Base-by-base conservation (phyloP, 2,329 filamentous ascomycete species). In the Colletotrichum salicis region DNA sequence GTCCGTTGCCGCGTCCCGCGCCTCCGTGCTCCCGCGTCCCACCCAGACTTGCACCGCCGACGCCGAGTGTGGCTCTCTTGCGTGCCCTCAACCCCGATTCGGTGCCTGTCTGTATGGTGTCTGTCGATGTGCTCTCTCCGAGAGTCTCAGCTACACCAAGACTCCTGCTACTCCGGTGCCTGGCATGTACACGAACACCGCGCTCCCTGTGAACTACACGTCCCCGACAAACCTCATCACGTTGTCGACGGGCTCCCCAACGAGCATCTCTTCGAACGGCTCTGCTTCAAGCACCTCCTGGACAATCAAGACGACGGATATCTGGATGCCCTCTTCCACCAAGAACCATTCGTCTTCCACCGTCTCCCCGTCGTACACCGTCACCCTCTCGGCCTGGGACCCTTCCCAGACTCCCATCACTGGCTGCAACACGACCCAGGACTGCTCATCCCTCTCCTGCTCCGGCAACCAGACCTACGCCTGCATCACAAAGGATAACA, bases 121-220 rank as follows among this genome's bases (percentile, higher is more conserved):
- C 2, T 72, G 66, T 13, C 60, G 31, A 2, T 70, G 67, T 35
- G 60, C 65, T 8, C 54, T 60, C 33, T n/a, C 27, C 2, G 51
- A 31, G n/a, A 62, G 33, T 1, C 48, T 54, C 15, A 24, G 24
- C 11, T 35, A 60, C 33, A 60, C 60, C 22, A 31, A 55, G n/a
- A 8, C 27, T 10, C 31, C 35, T 15, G 13, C 11, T 5, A 29
- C 6, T 7, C 48, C 15, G 22, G 48, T 54, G 22, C 19, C 41
- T 22, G 41, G 41, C 8, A 22, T 22, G 41, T 48, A 48, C 64
- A 67, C n/a, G 10, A 7, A 35, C 58, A 67, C 35, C 7, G 24
- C 51, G 0, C 3, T 48, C 19, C 41, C 41, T 48, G 41, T 48
- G 41, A 48, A 48, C 41, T 48, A 27, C 19, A 45, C 37, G 5